Base-by-base conservation (phyloP, 306 rosid species). In the Prunus davidiana region DNA sequence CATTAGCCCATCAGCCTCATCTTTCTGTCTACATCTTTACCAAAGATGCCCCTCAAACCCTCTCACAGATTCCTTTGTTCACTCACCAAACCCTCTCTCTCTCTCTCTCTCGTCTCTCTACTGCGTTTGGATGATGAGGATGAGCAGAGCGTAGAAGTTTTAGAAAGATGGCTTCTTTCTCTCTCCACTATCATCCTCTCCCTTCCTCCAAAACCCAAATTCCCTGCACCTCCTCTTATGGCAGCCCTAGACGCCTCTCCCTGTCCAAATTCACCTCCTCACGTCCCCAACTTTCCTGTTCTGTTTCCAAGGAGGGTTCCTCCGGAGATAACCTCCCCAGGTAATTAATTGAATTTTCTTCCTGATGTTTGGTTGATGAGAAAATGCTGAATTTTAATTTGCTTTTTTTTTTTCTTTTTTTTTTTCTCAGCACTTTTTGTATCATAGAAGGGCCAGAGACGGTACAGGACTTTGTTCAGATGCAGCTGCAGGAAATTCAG, bases 381-480 rank as follows among this genome's bases (percentile, higher is more conserved):
- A 63, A 78, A 68, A 16, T 66, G 2, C 1, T 27, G 43, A 6
- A 4, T 15, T 20, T 66, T 27, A 3, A 38, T 27, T 9, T n/a
- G 19, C 24, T 60, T 4, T 47, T 27, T 2, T 6, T 34, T 64
- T 2, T 2, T 28, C 0, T 2, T 28, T 27, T 25, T 12, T 55
- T 55, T 25, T 8, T 19, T 18, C 12, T 49, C 81, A 94, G 98
- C 79, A 89, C 89, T 65, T 94, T 94, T 71, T 94, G 98, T 78
- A 94, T 94, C 62, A 94, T 94, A 74, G 98, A 94, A 82, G 98
- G 98, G 38, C 98, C 98, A 49, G 98, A 94, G 81, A 94, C 92
- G 16, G 92, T 94, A 80, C 95, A 89, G 89, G 98, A 92, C 83
- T 92, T 94, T 84, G 93, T 85, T 71, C 93, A 89, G 84, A 90